A percentile compares a stretch with the other conserved stretches of the same genome.
Conservation (phyloP, 2,329 filamentous ascomycete genomes). For the Colletotrichum destructivum region DNA sequence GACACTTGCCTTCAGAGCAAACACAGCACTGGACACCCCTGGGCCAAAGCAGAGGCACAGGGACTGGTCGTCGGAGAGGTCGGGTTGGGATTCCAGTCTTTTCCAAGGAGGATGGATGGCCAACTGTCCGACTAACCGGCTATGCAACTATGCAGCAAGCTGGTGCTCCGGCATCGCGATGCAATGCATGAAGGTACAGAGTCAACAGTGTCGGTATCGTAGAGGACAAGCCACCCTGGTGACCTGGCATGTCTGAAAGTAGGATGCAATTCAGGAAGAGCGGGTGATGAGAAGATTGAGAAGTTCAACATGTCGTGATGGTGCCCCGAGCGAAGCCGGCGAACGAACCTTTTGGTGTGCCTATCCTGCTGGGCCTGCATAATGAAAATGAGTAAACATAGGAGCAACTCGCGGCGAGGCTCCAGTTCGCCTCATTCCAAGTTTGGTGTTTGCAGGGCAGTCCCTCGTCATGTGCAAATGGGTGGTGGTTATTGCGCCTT, state of each 20-base stretch:
- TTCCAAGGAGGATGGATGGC: slow-evolving; percentile 14
- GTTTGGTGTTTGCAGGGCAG: slow-evolving; percentile 40
- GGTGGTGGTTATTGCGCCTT: slow-evolving; percentile 37
- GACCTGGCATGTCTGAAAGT: slow-evolving; percentile 35
- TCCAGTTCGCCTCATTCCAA: slow-evolving; percentile 41
- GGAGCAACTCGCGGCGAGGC: slow-evolving; percentile 30
- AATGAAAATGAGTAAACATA: slow-evolving; percentile 24
- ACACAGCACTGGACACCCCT: slow-evolving; percentile 24
- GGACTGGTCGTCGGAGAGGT: slow-evolving; percentile 29
- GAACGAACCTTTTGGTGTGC: slow-evolving; percentile 20
- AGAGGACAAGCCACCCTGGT: slow-evolving; percentile 30
- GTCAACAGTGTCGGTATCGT: slow-evolving; percentile 15
- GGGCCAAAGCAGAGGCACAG: slow-evolving; percentile 6
- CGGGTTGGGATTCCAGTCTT: slow-evolving; percentile 24
- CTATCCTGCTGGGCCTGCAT: slow-evolving; percentile 26
- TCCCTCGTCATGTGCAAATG: slow-evolving; percentile 40
- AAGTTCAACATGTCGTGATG: neutral
- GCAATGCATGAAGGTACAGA: slow-evolving; percentile 27
- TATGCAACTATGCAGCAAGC: slow-evolving; percentile 37
- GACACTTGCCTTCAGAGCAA: slow-evolving; percentile 18
- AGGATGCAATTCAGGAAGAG: slow-evolving; percentile 12
- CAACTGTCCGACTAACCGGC: slow-evolving; percentile 27
- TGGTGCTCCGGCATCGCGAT: slow-evolving; percentile 26
- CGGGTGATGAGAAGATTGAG: slow-evolving; percentile 9
- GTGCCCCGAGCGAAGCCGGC: slow-evolving; percentile 28